Evolutionary conservation across 2,329 filamentous ascomycete species (phyloP).

Genomic region (Monosporascus ibericus): DNA sequence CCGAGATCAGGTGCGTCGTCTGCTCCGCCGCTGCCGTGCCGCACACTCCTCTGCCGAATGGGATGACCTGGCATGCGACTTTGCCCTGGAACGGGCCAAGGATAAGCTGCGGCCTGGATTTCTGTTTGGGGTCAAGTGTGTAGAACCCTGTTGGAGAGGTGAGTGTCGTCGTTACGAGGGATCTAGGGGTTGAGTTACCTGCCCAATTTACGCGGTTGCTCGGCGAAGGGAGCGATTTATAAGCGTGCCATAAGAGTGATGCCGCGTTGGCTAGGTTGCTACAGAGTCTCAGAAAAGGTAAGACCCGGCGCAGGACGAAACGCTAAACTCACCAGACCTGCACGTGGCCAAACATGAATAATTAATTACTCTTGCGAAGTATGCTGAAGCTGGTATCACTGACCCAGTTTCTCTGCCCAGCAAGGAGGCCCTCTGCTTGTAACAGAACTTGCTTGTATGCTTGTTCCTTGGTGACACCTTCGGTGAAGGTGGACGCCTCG

Average conservation of each 20-base stretch:
- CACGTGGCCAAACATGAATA: conserved; percentile 6
- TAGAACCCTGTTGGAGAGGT: conserved; percentile 57
- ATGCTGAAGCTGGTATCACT: conserved; percentile 14
- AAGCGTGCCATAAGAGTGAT: conserved; percentile 73
- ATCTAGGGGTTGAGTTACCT: conserved; percentile 32
- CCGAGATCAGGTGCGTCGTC: conserved; percentile 59
- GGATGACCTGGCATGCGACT: conserved; percentile 72
- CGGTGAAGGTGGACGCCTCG: conserved; percentile 67
- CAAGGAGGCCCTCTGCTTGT: conserved; percentile 63
- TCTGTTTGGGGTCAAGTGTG: conserved; percentile 48
- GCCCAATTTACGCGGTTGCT: conserved; percentile 71
- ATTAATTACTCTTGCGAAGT: conserved; percentile 8
- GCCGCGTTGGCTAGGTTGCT: conserved; percentile 74
- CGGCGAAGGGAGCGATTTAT: conserved; percentile 63
- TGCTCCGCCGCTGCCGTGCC: conserved; percentile 58
- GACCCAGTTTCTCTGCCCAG: conserved; percentile 76
- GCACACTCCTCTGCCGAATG: conserved; percentile 69
- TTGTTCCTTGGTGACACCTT: conserved; percentile 61
- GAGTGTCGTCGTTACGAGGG: not conserved
- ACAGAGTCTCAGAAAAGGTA: conserved; percentile 1
- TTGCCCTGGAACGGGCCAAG: conserved; percentile 78
- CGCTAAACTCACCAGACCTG: conserved; percentile 35
- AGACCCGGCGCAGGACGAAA: not conserved
- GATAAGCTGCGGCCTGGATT: conserved; percentile 49
- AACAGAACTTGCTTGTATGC: conserved; percentile 69